Evolutionary conservation across 805 yeast species (phyloP).

Genomic region (Torulaspora gathmanii): DNA sequence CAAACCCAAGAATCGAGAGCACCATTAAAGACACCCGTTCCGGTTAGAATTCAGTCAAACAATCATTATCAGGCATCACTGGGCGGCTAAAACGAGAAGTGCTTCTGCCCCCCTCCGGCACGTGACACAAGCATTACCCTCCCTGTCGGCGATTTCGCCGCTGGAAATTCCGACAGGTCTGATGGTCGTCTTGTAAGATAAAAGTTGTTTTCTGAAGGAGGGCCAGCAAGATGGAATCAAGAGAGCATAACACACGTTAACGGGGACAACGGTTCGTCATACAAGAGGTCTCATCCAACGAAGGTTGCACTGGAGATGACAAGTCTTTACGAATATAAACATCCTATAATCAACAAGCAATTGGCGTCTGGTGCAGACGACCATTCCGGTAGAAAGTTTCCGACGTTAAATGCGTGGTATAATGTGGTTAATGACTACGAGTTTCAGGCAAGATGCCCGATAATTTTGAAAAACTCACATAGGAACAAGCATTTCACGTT

Average conservation of each 20-base stretch:
- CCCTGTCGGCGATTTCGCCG: no score
- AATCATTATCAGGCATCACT: no score
- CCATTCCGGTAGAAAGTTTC: conserved; percentile 24
- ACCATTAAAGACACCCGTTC: no score
- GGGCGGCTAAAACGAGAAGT: no score
- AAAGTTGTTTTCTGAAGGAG: neutral
- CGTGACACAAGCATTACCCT: no score
- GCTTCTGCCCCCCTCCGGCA: no score
- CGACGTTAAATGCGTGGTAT: conserved; percentile 33
- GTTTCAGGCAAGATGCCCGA: conserved; percentile 36
- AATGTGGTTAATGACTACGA: conserved; percentile 36
- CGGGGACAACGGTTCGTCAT: conserved; percentile 1
- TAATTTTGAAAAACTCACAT: conserved; percentile 36
- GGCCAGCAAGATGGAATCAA: neutral
- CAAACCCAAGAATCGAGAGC: no score
- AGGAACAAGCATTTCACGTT: conserved; percentile 36
- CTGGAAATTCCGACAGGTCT: no score
- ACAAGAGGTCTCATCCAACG: conserved; percentile 20
- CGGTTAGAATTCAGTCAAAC: no score
- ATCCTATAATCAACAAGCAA: conserved; percentile 34
- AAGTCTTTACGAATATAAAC: conserved; percentile 35
- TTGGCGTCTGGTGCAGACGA: conserved; percentile 26
- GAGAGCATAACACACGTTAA: conserved; percentile 3
- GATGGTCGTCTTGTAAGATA: neutral
- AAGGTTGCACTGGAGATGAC: conserved; percentile 20